Percentiles rank a stretch among this genome's conserved stretches.
These are phyloP conservation scores for Penicillium hordei DNA, from an alignment of 2,329 filamentous ascomycete species.

Conservation along the genomic window DNA sequence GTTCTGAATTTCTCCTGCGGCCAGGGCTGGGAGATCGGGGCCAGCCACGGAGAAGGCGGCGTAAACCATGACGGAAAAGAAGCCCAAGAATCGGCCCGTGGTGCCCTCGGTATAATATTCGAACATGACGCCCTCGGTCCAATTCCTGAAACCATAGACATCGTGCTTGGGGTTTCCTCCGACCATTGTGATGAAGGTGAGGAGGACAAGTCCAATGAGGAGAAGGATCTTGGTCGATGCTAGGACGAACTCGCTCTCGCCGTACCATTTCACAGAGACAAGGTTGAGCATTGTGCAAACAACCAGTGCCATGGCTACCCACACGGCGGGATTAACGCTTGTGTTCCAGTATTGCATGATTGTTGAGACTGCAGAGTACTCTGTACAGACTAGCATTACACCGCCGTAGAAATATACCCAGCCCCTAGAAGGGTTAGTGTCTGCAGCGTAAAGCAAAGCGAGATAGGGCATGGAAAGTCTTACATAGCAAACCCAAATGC, in stretches of 20 bases:
- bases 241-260: slow-evolving; percentile 71
- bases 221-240: slow-evolving; percentile 69
- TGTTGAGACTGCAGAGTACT: slow-evolving; percentile 47
- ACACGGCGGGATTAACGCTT: slow-evolving; percentile 43
- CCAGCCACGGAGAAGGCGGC: slow-evolving; percentile 65
- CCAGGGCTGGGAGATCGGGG: slow-evolving; percentile 60
- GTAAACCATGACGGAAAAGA: slow-evolving; percentile 68
- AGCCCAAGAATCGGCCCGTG: slow-evolving; percentile 69
- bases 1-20: slow-evolving; percentile 67
- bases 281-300: slow-evolving; percentile 61
- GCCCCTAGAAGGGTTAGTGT: slow-evolving; percentile 24
- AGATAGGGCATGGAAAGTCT: background rate
- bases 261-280: slow-evolving; percentile 68
- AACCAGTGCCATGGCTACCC: slow-evolving; percentile 45
- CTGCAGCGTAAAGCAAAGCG: background rate
- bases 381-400: slow-evolving; percentile 49
- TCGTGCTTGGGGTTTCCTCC: slow-evolving; percentile 73
- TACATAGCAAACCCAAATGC: slow-evolving; percentile 45
- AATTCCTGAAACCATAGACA: slow-evolving; percentile 68
- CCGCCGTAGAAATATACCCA: slow-evolving; percentile 50
- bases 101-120: slow-evolving; percentile 62
- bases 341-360: slow-evolving; percentile 50
- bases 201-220: slow-evolving; percentile 66
- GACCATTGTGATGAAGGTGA: slow-evolving; percentile 78
- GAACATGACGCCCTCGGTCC: slow-evolving; percentile 62